Percentiles rank a stretch among this genome's conserved stretches.
Conservation (phyloP, 768 basidiomycete species). For the Galerina marginata region DNA sequence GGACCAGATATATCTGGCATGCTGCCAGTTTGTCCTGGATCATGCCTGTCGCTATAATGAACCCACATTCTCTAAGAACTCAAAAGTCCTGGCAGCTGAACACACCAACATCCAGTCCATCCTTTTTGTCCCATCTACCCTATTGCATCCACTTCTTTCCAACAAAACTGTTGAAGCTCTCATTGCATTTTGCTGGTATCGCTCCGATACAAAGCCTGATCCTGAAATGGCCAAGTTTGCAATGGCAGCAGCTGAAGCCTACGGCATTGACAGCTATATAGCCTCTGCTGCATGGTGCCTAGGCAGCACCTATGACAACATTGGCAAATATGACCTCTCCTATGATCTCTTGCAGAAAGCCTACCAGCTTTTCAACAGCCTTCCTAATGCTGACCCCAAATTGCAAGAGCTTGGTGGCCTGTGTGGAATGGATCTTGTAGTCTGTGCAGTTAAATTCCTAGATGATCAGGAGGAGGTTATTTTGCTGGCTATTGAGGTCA, state of each 20-base stretch:
- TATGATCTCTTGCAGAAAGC: constrained; percentile 1
- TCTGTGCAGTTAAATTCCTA: no score
- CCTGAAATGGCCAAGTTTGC: neutral
- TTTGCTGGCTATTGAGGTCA: neutral
- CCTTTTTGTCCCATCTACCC: constrained; percentile 1
- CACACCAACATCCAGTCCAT: constrained; percentile 17
- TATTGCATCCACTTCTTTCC: neutral
- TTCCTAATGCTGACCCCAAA: neutral
- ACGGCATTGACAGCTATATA: neutral
- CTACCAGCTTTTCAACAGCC: constrained; percentile 1
- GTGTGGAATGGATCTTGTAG: constrained; percentile 5
- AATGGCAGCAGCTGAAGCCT: neutral
- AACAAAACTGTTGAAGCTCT: constrained; percentile 9
- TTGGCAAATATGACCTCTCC: neutral
- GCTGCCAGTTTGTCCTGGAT: constrained; percentile 16
- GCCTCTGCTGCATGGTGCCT: neutral
- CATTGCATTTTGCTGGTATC: constrained; percentile 14
- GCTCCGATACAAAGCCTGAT: constrained; percentile 2
- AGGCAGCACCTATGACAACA: neutral
- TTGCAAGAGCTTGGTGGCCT: neutral
- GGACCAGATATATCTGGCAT: neutral
- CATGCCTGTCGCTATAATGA: constrained; percentile 11
- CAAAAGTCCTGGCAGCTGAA: constrained; percentile 4
- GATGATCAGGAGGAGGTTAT: neutral
- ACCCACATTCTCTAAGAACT: neutral